Conservation (phyloP, 208 protist genomes). For the Trypanosoma mega region DNA sequence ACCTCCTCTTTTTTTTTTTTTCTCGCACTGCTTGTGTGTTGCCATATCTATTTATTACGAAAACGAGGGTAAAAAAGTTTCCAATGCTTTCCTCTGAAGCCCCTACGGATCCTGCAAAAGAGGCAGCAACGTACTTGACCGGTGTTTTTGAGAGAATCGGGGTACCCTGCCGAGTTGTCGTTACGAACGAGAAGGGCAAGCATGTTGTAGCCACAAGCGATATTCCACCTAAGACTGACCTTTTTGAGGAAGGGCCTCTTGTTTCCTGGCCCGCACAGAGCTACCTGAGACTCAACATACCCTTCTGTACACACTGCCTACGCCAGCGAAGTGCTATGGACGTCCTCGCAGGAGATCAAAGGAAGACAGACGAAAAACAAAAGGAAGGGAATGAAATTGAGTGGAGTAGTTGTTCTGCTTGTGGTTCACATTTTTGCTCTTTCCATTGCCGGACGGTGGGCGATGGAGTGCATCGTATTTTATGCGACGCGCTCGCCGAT, state of each 20-base stretch:
- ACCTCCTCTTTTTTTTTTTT: too few relatives aligned
- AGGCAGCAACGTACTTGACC: constrained; percentile 53
- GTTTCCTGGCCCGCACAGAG: constrained; percentile 62
- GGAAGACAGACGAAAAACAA: not conserved
- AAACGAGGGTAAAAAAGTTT: too few relatives aligned
- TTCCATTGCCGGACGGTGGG: constrained; percentile 34
- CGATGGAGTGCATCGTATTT: constrained; percentile 40
- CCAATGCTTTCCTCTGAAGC: not conserved
- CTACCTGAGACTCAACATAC: constrained; percentile 32
- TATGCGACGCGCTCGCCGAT: constrained; percentile 40
- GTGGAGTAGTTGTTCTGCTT: constrained; percentile 34
- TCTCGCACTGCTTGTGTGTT: too few relatives aligned
- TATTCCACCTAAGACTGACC: constrained; percentile 33
- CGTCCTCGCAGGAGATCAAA: too few relatives aligned
- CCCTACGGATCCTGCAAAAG: constrained; percentile 49
- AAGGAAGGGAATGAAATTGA: not conserved
- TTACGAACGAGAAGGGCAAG: constrained; percentile 54
- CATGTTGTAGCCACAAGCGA: constrained; percentile 52
- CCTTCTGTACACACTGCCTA: constrained; percentile 78
- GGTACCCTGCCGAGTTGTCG: constrained; percentile 51
- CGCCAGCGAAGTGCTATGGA: constrained; percentile 26
- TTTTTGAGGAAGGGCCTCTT: constrained; percentile 77
- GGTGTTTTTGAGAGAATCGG: constrained; percentile 49
- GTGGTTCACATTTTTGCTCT: constrained; percentile 66
- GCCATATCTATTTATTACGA: too few relatives aligned